Conservation (phyloP, 768 basidiomycete species). For the Lentinula edodes region DNA sequence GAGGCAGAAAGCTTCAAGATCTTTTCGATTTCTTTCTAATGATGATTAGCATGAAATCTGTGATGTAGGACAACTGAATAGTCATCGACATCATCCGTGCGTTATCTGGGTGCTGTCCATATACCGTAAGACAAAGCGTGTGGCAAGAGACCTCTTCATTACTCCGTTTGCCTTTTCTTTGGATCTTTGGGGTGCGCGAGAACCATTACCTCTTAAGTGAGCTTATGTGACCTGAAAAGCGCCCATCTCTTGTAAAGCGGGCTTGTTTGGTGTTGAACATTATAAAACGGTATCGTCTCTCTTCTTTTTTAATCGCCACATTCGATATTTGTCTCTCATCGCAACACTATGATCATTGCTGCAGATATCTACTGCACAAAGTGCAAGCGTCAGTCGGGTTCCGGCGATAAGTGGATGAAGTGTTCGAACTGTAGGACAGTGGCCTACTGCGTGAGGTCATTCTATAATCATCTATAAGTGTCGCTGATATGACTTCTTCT, state of each 20-base stretch:
- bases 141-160: background rate
- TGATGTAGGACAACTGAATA: background rate
- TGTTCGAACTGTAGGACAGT: background rate
- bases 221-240: background rate
- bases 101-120: background rate
- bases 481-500: background rate
- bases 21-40: slow-evolving; percentile 1
- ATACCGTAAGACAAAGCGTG: background rate
- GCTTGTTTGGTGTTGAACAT: background rate
- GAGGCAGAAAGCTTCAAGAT: background rate
- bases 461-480: background rate
- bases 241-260: background rate
- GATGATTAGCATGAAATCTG: background rate
- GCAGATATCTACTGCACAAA: background rate
- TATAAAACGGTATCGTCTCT: background rate
- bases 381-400: background rate
- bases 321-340: background rate
- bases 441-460: background rate
- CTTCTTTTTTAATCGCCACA: background rate
- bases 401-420: background rate
- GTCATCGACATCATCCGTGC: background rate
- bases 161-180: background rate
- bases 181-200: background rate
- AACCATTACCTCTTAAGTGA: too few species aligned
- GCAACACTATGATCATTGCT: background rate